Percentiles rank a stretch among this genome's conserved stretches.
These are phyloP conservation scores for Candida dendrica DNA, from an alignment of 805 yeast genomes.

Conservation along the genomic window DNA sequence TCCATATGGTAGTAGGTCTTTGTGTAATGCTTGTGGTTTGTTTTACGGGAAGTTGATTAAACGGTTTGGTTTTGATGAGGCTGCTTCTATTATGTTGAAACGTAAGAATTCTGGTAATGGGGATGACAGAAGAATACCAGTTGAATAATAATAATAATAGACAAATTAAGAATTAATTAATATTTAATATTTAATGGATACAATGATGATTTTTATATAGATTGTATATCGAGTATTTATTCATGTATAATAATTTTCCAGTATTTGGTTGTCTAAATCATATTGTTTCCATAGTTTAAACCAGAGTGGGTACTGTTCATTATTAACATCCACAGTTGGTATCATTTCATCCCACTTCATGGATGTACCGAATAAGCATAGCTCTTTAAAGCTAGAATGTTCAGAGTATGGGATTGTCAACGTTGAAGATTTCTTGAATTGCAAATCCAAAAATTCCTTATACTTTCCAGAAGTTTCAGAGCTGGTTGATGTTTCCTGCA, in stretches of 20 bases:
- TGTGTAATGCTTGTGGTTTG: constrained; percentile 91
- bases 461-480: not conserved
- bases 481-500: not conserved
- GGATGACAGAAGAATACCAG: constrained; percentile 22
- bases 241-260: not conserved
- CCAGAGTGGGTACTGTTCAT: constrained; percentile 27
- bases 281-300: constrained; percentile 27
- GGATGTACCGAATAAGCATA: constrained; percentile 54
- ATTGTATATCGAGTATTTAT: constrained; percentile 1
- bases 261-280: constrained; percentile 50
- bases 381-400: constrained; percentile 84
- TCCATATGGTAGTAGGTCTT: constrained; percentile 71
- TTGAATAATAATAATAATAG: constrained; percentile 5
- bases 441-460: not conserved
- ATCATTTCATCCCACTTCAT: constrained; percentile 47
- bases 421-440: not conserved
- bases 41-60: constrained; percentile 57
- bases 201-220: not conserved
- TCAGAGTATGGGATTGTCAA: constrained; percentile 85
- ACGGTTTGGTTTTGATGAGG: constrained; percentile 33
- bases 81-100: constrained; percentile 15
- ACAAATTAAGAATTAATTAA: no score
- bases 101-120: constrained; percentile 18
- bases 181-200: not conserved
- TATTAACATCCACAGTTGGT: constrained; percentile 65